Evolutionary conservation across 2,329 filamentous ascomycete genomes (phyloP).

Genomic region (Sporothrix variecibatus): DNA sequence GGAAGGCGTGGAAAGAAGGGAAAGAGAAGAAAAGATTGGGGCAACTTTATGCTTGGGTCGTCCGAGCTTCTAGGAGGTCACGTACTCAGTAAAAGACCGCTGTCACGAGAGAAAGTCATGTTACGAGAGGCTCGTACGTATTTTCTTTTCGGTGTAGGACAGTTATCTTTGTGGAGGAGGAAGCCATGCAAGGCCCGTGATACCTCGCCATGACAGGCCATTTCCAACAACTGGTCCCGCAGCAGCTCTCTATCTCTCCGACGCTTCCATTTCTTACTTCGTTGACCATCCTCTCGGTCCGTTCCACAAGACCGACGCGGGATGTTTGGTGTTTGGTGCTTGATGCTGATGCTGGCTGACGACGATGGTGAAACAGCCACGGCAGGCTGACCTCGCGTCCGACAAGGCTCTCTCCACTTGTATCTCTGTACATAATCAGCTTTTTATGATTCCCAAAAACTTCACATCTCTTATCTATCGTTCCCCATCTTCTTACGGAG

Average conservation of each 20-base stretch:
- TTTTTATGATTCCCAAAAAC: background rate
- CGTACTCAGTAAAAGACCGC: background rate
- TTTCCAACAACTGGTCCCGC: background rate
- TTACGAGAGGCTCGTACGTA: conserved; percentile 8
- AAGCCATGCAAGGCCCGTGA: background rate
- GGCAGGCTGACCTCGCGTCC: background rate
- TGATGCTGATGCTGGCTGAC: background rate
- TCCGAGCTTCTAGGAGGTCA: background rate
- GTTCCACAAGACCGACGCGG: background rate
- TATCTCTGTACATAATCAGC: background rate
- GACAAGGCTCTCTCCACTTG: background rate
- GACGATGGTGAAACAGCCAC: conserved; percentile 12
- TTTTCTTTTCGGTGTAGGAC: background rate
- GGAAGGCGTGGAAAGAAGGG: background rate
- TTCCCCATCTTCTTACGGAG: background rate
- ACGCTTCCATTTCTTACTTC: background rate
- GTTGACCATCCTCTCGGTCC: background rate
- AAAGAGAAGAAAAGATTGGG: background rate
- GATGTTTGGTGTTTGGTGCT: background rate
- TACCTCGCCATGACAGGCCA: background rate
- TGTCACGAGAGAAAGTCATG: background rate
- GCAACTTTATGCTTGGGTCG: background rate
- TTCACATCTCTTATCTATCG: background rate
- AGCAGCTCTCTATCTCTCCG: background rate
- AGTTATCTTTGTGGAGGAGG: background rate